Percentiles rank a stretch among this genome's conserved stretches.
These are phyloP conservation scores for Pythium phragmiticola DNA, from an alignment of 352 stramenopile genomes.

Conservation along the genomic window DNA sequence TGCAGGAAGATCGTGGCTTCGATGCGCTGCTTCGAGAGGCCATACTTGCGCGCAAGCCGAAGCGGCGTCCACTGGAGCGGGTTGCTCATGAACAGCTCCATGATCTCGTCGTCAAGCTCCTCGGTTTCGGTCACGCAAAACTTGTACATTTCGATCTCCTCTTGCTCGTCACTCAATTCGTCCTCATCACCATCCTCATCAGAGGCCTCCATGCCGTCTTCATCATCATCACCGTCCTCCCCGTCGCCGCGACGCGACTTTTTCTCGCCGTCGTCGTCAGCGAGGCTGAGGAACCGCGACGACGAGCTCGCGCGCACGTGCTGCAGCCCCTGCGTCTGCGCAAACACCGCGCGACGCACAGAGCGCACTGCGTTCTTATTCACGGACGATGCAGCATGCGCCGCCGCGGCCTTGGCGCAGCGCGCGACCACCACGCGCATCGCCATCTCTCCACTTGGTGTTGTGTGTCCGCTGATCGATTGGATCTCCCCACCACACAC, in stretches of 20 bases:
- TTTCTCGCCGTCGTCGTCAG: constrained; percentile 51
- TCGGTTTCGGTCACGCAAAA: constrained; percentile 72
- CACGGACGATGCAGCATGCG: constrained; percentile 5
- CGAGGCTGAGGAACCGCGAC: constrained; percentile 77
- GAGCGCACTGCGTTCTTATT: constrained; percentile 5
- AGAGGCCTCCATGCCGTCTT: constrained; percentile 27
- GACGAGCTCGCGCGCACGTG: constrained; percentile 40
- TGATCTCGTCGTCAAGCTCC: constrained; percentile 69
- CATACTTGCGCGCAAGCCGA: constrained; percentile 79
- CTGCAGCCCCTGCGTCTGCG: constrained; percentile 7
- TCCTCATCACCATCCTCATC: constrained; percentile 25
- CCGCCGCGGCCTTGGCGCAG: constrained; percentile 27
- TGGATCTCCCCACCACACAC: constrained; percentile 25
- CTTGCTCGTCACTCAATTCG: constrained; percentile 54
- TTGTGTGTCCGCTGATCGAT: neutral
- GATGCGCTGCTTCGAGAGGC: constrained; percentile 69
- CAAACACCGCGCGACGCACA: constrained; percentile 7
- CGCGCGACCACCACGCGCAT: constrained; percentile 30
- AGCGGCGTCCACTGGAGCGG: constrained; percentile 82
- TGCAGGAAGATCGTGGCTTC: constrained; percentile 83
- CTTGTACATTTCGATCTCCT: constrained; percentile 73
- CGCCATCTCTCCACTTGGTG: neutral
- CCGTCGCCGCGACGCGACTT: constrained; percentile 19
- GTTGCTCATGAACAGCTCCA: constrained; percentile 85
- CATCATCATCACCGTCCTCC: constrained; percentile 17